These are phyloP conservation scores for Saccharomycopsis oosterbeekiorum DNA, from an alignment of 805 yeast genomes.

Conservation along the genomic window DNA sequence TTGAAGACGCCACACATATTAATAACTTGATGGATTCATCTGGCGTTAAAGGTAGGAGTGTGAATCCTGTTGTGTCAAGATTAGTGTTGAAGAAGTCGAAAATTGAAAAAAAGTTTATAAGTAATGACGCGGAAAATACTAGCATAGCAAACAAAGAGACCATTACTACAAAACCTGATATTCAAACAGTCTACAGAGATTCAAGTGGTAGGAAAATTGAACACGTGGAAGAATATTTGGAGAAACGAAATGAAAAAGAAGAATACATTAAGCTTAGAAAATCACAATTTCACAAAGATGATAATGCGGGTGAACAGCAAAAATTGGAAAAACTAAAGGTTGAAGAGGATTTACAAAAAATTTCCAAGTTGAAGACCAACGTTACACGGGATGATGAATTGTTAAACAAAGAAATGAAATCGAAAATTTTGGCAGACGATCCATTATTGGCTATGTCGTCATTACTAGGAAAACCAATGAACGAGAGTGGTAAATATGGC, in stretches of 20 bases:
- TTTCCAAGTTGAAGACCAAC: conserved; percentile 4
- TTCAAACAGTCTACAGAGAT: conserved; percentile 11
- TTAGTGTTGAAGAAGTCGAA: background rate
- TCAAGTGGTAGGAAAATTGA: conserved; percentile 3
- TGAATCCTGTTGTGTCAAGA: background rate
- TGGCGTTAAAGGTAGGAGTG: background rate
- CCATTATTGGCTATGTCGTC: conserved; percentile 16
- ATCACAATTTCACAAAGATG: background rate
- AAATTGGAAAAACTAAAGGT: conserved; percentile 2
- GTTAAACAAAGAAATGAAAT: conserved; percentile 8
- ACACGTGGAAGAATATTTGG: conserved; percentile 6
- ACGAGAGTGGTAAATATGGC: background rate
- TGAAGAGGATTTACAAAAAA: background rate
- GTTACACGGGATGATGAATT: conserved; percentile 9
- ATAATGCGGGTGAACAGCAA: background rate
- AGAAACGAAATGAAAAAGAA: background rate
- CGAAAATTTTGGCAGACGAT: conserved; percentile 12
- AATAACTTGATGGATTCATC: background rate
- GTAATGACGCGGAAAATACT: background rate
- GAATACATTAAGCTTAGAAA: background rate
- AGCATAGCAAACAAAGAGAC: background rate
- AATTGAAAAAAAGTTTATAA: background rate
- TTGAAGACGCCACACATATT: background rate
- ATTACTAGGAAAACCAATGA: conserved; percentile 23
- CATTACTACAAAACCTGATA: background rate